phyloP scores from a whole-genome alignment of 768 basidiomycete species.

The Tulasnella sp. region DNA sequence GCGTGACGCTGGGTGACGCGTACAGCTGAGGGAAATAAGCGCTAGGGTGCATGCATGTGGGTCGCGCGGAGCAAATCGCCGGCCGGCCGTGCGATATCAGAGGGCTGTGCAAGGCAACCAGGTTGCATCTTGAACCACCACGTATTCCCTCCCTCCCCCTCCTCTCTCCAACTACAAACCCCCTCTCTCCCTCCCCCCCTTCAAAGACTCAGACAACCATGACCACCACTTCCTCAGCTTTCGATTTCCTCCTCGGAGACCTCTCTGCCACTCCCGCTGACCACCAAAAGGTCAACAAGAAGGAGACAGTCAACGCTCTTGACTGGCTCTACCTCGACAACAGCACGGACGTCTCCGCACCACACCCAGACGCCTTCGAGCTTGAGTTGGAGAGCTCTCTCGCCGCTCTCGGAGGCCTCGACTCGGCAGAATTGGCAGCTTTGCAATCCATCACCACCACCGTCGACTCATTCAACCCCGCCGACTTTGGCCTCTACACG shows the following conservation, averaged over 20 bases:
- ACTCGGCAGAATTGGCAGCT: constrained; percentile 50
- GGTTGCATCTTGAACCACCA: constrained; percentile 13
- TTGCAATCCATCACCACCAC: constrained; percentile 46
- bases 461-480: constrained; percentile 62
- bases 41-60: neutral
- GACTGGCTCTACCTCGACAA: constrained; percentile 61
- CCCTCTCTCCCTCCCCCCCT: neutral
- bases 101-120: neutral
- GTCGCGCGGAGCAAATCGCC: neutral
- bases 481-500: constrained; percentile 60
- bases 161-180: constrained; percentile 1
- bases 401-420: constrained; percentile 63
- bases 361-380: constrained; percentile 79
- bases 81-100: neutral
- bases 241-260: constrained; percentile 25
- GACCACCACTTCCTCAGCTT: constrained; percentile 10
- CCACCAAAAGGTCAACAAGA: constrained; percentile 10
- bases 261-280: neutral
- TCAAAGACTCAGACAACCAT: constrained; percentile 20
- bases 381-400: constrained; percentile 71
- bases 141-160: neutral
- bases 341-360: constrained; percentile 66
- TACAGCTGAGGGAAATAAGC: constrained; percentile 1
- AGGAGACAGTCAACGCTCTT: constrained; percentile 22
- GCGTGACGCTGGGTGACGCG: neutral